Evolutionary conservation across 2,329 filamentous ascomycete species (phyloP), one percentile per base, ranked within the genome.

Genomic region (Clonostachys rosea): DNA sequence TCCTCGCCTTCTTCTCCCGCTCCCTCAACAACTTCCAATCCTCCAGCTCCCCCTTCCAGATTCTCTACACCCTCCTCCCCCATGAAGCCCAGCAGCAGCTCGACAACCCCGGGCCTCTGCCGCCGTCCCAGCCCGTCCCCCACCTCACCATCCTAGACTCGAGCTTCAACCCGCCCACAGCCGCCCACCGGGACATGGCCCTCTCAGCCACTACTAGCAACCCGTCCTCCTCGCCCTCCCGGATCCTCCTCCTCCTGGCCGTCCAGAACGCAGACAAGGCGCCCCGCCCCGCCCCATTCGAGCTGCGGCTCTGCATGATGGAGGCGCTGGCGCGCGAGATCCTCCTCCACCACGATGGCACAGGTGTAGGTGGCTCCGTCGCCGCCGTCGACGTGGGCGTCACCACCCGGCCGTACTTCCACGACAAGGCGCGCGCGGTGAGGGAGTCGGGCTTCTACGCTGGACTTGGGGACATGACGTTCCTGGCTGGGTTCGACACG

Each of bases 401-500:
- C 2, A 89, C 86, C 0, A 86, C 78, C 35, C 73, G 79, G 56
- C 84, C 88, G 1, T 91, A 85, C 60, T 94, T 92, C 56, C 80
- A 81, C 49, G 83, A 85, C 57, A 92, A 92, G 66, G 80, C 81
- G 8, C 54, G 58, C 12, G 81, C 79, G 2, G 81, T 91, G 30
- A 67, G 71, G 0, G 57, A 62, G 9, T 62, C 64, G 1, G 67
- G 68, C 0, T 68, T 70, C 36, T 82, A 79, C 53, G 46, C 59
- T 6, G 36, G 18, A 13, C 41, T 18, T 33, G 47, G 13, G 33
- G 36, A 34, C 10, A 16, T 24, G 16, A 43, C 58, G 10, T 88
- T 88, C 57, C 76, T 91, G 3, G 78, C 82, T 2, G 89, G 89
- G 30, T 92, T 83, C 60, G 88, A 92, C 57, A 92, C 88, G 0